Percentiles rank a stretch among this genome's conserved stretches.
Conservation (phyloP, 108 stramenopile species). For the Nannochloropsis gaditana region DNA sequence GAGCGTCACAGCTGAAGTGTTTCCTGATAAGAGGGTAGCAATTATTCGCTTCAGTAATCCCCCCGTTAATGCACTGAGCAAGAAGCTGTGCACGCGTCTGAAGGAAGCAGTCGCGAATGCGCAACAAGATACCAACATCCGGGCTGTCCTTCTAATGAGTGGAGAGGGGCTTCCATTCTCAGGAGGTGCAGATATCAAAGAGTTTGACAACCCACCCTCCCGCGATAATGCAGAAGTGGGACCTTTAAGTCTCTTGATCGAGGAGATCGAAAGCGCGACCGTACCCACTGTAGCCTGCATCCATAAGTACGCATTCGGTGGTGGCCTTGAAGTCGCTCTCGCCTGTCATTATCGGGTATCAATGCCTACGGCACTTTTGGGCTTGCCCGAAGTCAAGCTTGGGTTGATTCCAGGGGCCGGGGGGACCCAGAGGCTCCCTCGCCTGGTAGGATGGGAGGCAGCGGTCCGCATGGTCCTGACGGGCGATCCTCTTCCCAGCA, state of each 20-base stretch:
- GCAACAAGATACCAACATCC: constrained; percentile 22
- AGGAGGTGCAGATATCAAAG: constrained; percentile 49
- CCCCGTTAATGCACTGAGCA: constrained; percentile 27
- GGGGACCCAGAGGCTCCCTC: constrained; percentile 90
- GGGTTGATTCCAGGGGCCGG: constrained; percentile 68
- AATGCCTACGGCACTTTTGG: constrained; percentile 36
- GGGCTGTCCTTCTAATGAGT: constrained; percentile 33
- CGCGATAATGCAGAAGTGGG: not conserved
- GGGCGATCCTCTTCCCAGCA: constrained; percentile 60
- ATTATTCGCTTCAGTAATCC: constrained; percentile 22
- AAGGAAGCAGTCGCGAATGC: constrained; percentile 24
- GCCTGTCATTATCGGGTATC: constrained; percentile 49
- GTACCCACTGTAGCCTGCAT: constrained; percentile 41
- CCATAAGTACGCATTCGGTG: constrained; percentile 45
- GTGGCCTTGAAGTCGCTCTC: constrained; percentile 50
- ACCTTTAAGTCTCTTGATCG: constrained; percentile 7
- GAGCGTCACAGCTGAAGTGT: not conserved
- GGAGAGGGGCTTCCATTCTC: constrained; percentile 32
- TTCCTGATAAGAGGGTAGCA: not conserved
- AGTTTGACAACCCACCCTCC: constrained; percentile 26
- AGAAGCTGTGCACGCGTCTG: not conserved
- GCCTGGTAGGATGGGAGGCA: constrained; percentile 65
- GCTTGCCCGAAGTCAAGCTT: constrained; percentile 47
- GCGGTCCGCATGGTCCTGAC: constrained; percentile 76
- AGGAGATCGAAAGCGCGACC: constrained; percentile 32